Evolutionary conservation across 2,329 filamentous ascomycete species (phyloP).

Genomic region (Alternaria burnsii): DNA sequence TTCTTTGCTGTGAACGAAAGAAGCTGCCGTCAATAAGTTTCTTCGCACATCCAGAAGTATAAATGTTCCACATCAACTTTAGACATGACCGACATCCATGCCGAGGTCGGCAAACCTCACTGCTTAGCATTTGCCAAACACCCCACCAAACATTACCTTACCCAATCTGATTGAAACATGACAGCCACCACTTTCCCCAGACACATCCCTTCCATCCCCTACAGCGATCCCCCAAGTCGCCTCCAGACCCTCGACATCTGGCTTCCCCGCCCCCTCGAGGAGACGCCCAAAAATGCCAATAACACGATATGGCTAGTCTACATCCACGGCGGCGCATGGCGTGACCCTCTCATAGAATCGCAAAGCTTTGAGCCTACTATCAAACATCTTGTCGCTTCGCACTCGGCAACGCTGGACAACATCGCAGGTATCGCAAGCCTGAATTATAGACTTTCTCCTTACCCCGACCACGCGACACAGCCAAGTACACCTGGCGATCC

Average conservation of each 20-base stretch:
- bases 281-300: conserved; percentile 10
- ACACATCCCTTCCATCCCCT: conserved; percentile 36
- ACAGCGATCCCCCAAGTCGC: conserved; percentile 33
- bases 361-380: conserved; percentile 48
- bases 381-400: conserved; percentile 42
- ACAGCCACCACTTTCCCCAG: conserved; percentile 23
- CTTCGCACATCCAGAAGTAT: neutral
- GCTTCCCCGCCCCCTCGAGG: conserved; percentile 47
- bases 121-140: neutral
- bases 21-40: neutral
- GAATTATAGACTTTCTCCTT: conserved; percentile 70
- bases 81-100: neutral
- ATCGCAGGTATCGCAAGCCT: conserved; percentile 71
- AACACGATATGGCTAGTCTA: conserved; percentile 52
- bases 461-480: conserved; percentile 54
- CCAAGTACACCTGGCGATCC: conserved; percentile 59
- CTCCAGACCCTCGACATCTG: conserved; percentile 56
- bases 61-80: neutral
- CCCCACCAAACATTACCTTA: conserved; percentile 26
- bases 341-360: conserved; percentile 55
- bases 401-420: conserved; percentile 11
- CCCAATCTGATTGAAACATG: conserved; percentile 24
- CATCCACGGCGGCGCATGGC: conserved; percentile 62
- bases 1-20: neutral
- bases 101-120: neutral